These are phyloP conservation scores for Botrytis sinoallii DNA, from an alignment of 2,329 filamentous ascomycete species.

Conservation along the genomic window DNA sequence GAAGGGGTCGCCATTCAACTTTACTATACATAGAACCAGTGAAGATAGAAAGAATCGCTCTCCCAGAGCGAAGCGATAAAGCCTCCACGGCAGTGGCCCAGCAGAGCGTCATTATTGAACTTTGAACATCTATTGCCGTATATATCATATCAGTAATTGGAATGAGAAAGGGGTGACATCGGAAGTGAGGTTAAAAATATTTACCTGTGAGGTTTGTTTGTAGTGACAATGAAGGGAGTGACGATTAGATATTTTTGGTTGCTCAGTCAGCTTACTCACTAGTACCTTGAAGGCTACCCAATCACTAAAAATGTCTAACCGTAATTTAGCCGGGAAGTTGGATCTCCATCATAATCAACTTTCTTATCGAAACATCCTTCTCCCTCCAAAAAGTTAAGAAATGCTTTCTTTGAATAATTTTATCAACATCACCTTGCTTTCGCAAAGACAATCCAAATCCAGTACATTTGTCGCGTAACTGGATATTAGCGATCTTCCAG, in stretches of 20 bases:
- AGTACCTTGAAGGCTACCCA: not conserved
- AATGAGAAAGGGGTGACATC: not conserved
- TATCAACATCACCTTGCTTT: constrained; percentile 8
- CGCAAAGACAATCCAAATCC: not conserved
- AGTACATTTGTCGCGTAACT: constrained; percentile 1
- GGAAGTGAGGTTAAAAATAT: not conserved
- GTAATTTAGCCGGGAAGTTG: constrained; percentile 13
- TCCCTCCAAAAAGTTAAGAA: not conserved
- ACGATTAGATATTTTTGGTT: not conserved
- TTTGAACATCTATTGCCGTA: not conserved
- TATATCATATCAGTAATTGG: not conserved
- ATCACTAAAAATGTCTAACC: not conserved
- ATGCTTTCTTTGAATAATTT: constrained; percentile 1
- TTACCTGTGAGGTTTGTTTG: not conserved
- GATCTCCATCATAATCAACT: constrained; percentile 1
- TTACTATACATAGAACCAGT: not conserved
- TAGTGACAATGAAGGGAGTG: not conserved
- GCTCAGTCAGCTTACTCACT: not conserved
- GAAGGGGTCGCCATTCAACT: not conserved
- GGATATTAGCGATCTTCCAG: not conserved
- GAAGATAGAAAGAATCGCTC: not conserved
- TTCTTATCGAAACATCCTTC: constrained; percentile 9
- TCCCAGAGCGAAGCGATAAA: not conserved
- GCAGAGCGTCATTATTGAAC: not conserved
- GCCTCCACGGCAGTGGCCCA: not conserved